Evolutionary conservation across 73 alveolate species (phyloP).

Genomic region (Blepharisma stoltei): DNA sequence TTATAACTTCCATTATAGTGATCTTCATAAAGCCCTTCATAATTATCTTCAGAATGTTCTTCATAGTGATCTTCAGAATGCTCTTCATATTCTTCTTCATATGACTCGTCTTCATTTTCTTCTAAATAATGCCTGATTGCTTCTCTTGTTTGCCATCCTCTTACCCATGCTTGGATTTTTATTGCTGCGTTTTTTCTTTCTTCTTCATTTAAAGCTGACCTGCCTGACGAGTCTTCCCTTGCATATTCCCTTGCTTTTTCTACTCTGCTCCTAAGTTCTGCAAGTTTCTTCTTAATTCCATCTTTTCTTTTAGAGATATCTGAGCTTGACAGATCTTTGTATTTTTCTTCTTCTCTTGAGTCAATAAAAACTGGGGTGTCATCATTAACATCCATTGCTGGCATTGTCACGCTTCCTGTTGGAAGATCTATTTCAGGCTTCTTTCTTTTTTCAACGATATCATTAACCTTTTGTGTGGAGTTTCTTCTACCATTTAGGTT

Average conservation of each 20-base stretch:
- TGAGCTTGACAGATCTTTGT: background rate
- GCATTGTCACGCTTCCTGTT: slow-evolving; percentile 10
- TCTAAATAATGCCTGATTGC: background rate
- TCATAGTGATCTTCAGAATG: background rate
- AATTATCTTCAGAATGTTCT: background rate
- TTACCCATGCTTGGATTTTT: slow-evolving; percentile 28
- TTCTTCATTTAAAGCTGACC: background rate
- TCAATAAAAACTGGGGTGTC: background rate
- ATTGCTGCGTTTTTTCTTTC: background rate
- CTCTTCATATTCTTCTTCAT: background rate
- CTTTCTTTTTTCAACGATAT: slow-evolving; percentile 6
- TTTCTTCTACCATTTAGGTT: background rate
- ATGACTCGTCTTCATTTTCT: background rate
- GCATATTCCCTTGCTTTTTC: slow-evolving; percentile 4
- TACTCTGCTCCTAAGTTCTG: slow-evolving; percentile 8
- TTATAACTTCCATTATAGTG: background rate
- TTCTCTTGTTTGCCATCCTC: slow-evolving; percentile 18
- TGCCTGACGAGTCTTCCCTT: background rate
- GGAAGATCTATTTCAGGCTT: background rate
- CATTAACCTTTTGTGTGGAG: slow-evolving; percentile 11
- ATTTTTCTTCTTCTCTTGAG: slow-evolving; percentile 7
- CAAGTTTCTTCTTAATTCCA: background rate
- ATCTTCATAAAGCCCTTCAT: background rate
- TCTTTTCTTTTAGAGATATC: slow-evolving; percentile 20
- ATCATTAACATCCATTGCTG: background rate